Evolutionary conservation across 495 filamentous ascomycete genomes (phyloP), one percentile per base, ranked within the genome.

Genomic region (Neurospora pannonica): DNA sequence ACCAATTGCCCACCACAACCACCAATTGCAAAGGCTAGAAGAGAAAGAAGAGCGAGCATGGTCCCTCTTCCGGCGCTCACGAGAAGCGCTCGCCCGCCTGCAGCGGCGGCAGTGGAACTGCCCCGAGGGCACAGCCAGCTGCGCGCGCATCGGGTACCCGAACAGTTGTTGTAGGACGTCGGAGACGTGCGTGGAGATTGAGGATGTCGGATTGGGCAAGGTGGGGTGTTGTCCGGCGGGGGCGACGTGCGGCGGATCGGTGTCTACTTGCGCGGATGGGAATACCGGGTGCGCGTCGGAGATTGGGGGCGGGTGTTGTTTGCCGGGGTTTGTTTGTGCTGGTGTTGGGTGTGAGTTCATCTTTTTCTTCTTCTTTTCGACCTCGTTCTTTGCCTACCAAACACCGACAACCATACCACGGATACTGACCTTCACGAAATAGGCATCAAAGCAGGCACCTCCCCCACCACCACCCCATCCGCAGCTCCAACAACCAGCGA

Each of bases 211-310:
- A 0, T 82, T 88, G 40, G 94, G 94, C 0, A 87, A 89, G 72
- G 93, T 97, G 2, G 96, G 94, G 4, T 99, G 95, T 80, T 99
- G 95, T 85, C 91, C 91, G 19, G 80, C 81, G 38, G 94, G 94
- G 4, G 80, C 88, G 77, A 88, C 78, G 6, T 99, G 96, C 81
- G 84, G 86, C 5, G 90, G 91, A 8, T 82, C 83, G 8, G 88
- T 97, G 48, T 85, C 85, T 0, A 79, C 78, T 4, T 99, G 95
- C 77, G 82, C 84, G 71, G 80, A 79, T 1, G 91, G 89, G 17
- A 91, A 93, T 80, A 87, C 88, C 15, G 85, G 86, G 31, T 99
- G 96, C 78, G 85, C 90, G 2, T 84, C 86, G 21, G 87, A 85
- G 38, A 76, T 91, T 19, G 95, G 94, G 5, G 94, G 94, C 1